Percentiles rank a stretch among this genome's conserved stretches.
Evolutionary conservation across 2,329 filamentous ascomycete species (phyloP).

Genomic region (Fusarium ramigenum): DNA sequence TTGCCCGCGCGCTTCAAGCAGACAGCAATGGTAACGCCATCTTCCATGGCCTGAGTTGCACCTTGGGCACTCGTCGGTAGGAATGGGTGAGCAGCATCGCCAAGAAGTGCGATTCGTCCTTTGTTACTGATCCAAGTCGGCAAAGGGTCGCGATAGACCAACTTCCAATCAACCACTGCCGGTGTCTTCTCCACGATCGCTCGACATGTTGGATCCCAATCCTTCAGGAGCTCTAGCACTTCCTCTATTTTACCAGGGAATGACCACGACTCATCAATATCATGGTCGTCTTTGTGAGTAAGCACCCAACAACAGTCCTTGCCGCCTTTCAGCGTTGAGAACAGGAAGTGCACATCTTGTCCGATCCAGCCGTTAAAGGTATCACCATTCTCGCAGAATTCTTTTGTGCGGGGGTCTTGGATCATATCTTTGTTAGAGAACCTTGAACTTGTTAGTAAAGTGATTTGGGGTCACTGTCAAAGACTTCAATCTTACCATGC

Average conservation of each 20-base stretch:
- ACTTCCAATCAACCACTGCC: slow-evolving; percentile 24
- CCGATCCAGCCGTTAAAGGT: slow-evolving; percentile 65
- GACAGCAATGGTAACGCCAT: slow-evolving; percentile 22
- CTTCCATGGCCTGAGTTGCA: slow-evolving; percentile 33
- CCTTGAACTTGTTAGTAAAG: neutral
- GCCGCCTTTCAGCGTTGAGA: slow-evolving; percentile 60
- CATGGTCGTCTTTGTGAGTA: slow-evolving; percentile 53
- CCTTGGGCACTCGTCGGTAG: slow-evolving; percentile 33
- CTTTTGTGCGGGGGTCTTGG: slow-evolving; percentile 59
- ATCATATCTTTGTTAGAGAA: slow-evolving; percentile 59
- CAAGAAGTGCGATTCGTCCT: slow-evolving; percentile 13
- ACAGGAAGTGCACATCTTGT: slow-evolving; percentile 57
- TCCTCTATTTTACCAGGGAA: slow-evolving; percentile 33
- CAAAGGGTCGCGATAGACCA: slow-evolving; percentile 28
- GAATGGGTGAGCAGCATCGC: slow-evolving; percentile 33
- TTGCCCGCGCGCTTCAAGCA: slow-evolving; percentile 17
- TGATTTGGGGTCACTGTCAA: fast-evolving
- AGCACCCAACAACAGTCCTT: slow-evolving; percentile 64
- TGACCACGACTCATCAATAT: slow-evolving; percentile 36
- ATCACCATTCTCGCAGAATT: slow-evolving; percentile 65
- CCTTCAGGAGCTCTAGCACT: slow-evolving; percentile 11
- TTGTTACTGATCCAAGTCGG: slow-evolving; percentile 26
- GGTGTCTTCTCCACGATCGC: slow-evolving; percentile 36
- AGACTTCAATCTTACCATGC: slow-evolving; percentile 56
- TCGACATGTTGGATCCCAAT: slow-evolving; percentile 17